Percentiles rank a stretch among this genome's conserved stretches.
Evolutionary conservation across 1,284 basidiomycete genomes (phyloP).

Genomic region (Ganoderma sp.): DNA sequence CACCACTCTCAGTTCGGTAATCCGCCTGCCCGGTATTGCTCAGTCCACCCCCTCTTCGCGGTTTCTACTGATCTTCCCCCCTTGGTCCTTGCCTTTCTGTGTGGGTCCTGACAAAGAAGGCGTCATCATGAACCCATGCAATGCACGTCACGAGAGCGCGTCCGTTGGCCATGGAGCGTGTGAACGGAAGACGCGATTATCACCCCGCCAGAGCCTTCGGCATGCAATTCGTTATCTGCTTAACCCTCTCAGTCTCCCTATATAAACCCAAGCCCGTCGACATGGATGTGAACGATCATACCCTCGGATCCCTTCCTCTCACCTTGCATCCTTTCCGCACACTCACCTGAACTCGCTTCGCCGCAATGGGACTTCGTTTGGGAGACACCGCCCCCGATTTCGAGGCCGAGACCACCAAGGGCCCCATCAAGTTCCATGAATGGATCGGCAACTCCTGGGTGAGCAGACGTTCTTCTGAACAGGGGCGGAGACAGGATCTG

Average conservation of each 20-base stretch:
- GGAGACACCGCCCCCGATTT: slow-evolving; percentile 85
- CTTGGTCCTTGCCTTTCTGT: neutral
- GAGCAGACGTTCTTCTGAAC: slow-evolving; percentile 25
- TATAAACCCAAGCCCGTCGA: slow-evolving; percentile 25
- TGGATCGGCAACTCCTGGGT: slow-evolving; percentile 93
- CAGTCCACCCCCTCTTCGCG: neutral
- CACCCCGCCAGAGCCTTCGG: slow-evolving; percentile 26
- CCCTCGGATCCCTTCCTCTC: slow-evolving; percentile 15
- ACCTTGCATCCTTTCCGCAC: slow-evolving; percentile 1
- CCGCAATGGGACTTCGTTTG: slow-evolving; percentile 58
- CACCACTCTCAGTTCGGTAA: neutral
- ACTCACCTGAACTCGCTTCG: neutral
- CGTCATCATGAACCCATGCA: neutral
- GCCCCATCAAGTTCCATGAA: slow-evolving; percentile 87
- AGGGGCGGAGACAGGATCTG: neutral
- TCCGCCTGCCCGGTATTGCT: neutral
- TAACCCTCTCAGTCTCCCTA: slow-evolving; percentile 16
- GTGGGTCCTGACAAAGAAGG: neutral
- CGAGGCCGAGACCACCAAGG: slow-evolving; percentile 81
- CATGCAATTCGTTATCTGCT: slow-evolving; percentile 22
- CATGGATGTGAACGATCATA: slow-evolving; percentile 20
- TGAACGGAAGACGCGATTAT: slow-evolving; percentile 55
- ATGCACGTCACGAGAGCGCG: slow-evolving; percentile 4
- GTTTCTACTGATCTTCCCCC: neutral
- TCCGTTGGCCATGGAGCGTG: slow-evolving; percentile 41